Conservation (phyloP, 805 yeast genomes). For the Myxozyma kluyveri region DNA sequence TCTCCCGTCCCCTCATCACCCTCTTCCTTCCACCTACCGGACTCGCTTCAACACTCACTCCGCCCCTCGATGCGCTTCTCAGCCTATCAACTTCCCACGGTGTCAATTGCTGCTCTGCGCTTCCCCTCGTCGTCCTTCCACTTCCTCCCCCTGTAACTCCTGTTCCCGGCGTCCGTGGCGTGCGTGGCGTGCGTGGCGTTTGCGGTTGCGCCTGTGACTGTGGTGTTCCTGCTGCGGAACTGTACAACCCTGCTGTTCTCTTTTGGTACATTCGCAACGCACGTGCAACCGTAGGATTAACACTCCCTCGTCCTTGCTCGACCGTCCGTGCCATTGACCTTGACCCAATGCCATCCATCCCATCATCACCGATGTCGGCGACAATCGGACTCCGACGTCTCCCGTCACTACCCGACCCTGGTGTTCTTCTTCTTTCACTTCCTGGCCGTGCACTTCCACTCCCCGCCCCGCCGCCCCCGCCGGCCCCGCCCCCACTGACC, state of each 20-base stretch:
- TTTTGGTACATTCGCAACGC: conserved; percentile 24
- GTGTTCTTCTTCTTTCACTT: not conserved
- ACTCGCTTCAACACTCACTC: not conserved
- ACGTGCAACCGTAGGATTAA: conserved; percentile 1
- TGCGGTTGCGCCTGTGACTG: not conserved
- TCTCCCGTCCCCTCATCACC: too few species aligned
- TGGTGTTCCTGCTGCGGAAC: not conserved
- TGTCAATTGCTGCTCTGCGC: conserved; percentile 7
- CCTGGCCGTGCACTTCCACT: not conserved
- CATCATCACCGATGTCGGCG: not conserved
- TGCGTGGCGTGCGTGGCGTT: conserved; percentile 6
- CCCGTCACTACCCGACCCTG: conserved; percentile 4
- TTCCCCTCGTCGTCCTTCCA: not conserved
- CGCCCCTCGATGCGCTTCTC: conserved; percentile 2
- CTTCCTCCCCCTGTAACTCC: not conserved
- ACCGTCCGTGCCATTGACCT: not conserved
- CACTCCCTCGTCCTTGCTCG: not conserved
- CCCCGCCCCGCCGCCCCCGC: conserved; percentile 8
- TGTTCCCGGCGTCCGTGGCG: not conserved
- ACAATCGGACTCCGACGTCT: too few species aligned
- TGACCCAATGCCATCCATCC: not conserved
- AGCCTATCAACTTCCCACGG: conserved; percentile 27
- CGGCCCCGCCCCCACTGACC: conserved; percentile 16
- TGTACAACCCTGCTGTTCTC: not conserved
- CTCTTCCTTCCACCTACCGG: too few species aligned